Evolutionary conservation across 2,329 filamentous ascomycete species (phyloP).

Genomic region (Corynespora cassiicola): DNA sequence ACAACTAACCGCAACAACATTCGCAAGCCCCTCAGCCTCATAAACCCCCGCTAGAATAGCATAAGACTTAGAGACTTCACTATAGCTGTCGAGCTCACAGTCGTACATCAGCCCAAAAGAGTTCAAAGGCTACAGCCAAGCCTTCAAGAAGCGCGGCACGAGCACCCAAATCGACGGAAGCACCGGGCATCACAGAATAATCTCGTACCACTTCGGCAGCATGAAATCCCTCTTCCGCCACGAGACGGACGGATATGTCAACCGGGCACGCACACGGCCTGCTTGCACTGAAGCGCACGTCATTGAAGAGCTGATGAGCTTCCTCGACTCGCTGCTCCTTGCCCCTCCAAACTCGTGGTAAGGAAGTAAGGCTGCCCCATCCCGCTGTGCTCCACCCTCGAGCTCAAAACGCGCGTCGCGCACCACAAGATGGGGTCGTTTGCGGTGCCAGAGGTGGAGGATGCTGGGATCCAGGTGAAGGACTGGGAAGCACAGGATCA

Average conservation of each 20-base stretch:
- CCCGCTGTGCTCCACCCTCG: slow-evolving; percentile 43
- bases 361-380: slow-evolving; percentile 32
- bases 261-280: slow-evolving; percentile 1
- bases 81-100: slow-evolving; percentile 49
- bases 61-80: slow-evolving; percentile 44
- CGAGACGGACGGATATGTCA: slow-evolving; percentile 53
- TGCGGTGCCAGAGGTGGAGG: slow-evolving; percentile 11
- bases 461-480: slow-evolving; percentile 15
- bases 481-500: slow-evolving; percentile 19
- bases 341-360: slow-evolving; percentile 23
- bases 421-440: slow-evolving; percentile 48
- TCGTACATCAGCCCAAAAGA: slow-evolving; percentile 28
- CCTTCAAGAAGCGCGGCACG: slow-evolving; percentile 57
- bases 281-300: neutral
- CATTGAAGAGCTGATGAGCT: slow-evolving; percentile 6
- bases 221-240: slow-evolving; percentile 33
- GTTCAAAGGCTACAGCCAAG: slow-evolving; percentile 52
- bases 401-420: slow-evolving; percentile 54
- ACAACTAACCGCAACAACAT: slow-evolving; percentile 58
- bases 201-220: slow-evolving; percentile 52
- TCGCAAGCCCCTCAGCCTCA: slow-evolving; percentile 56
- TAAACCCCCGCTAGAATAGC: slow-evolving; percentile 24
- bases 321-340: slow-evolving; percentile 8
- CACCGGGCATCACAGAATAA: slow-evolving; percentile 55
- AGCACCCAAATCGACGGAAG: slow-evolving; percentile 37